Evolutionary conservation across 306 rosid species (phyloP), one percentile per base, ranked within the genome.

Genomic region (Inga oerstediana): DNA sequence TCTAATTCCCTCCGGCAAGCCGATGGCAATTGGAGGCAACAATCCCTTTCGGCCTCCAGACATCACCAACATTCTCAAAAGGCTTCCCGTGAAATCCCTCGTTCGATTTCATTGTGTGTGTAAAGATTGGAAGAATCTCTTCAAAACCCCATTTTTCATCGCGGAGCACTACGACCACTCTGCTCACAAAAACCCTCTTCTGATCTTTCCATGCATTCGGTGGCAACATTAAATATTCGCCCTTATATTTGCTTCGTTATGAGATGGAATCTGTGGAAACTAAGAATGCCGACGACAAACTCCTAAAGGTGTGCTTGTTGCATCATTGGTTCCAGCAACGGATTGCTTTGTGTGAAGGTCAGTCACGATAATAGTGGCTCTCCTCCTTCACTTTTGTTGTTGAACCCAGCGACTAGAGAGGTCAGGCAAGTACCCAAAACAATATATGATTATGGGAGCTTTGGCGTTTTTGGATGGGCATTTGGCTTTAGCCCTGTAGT

Each of bases 401-500:
- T 68, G 72, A 84, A 84, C 24, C 84, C 84, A 2, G 81, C 78
- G 35, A 67, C 72, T 1, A 58, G 59, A n/a, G 78, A 75, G 44
- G 15, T 68, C 37, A 74, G 49, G 54, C 45, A 74, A n/a, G 10
- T 84, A 1, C 73, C 80, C 6, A 22, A 0, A 45, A 17, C 67
- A 10, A 41, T 39, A 67, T 5, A 24, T 66, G 41, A 74, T 37
- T 0, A n/a, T 30, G 15, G 17, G 0, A 9, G 16, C 9, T 24
- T 2, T 13, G 3, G 5, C 37, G 17, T 14, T 27, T 1, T 68
- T n/a, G 11, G 3, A 54, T n/a, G 14, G 19, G 87, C 12, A 44
- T 44, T 44, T 44, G 48, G 48, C 2, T 44, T 8, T 2, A 44
- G 48, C 10, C 9, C 2, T 44, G 48, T 44, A 1, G 11, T 44